Base-by-base conservation (phyloP, 257 asterid species). In the Agastache rugosa region DNA sequence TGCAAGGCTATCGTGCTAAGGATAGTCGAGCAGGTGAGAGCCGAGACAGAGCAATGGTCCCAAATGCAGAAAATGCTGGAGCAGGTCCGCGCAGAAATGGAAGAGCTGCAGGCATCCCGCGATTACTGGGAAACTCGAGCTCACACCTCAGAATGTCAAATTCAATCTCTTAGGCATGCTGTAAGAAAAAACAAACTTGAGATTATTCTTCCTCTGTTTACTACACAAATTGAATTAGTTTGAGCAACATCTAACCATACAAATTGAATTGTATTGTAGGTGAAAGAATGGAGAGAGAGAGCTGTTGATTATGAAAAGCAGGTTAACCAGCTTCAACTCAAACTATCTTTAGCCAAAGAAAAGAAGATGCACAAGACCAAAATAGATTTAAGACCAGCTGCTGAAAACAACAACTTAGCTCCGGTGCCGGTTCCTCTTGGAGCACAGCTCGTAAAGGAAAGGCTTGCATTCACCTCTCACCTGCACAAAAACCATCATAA, bases 41-140 rank as follows among this genome's bases (percentile, higher is more conserved):
- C 90, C 2, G 99, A 94, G 85, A 84, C 97, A 4, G 97, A 94
- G 74, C 97, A 94, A 68, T 94, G 96, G 96, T 85, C 97, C 50
- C 98, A 94, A 69, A 94, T 94, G 97, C 99, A 92, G 67, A 91
- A 59, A 66, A 94, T 94, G 99, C 73, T 94, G 48, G 82, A 75
- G 70, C 91, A 85, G 72, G 97, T 94, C 27, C 83, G 96, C 4
- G 84, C 79, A 11, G 98, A 94, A 72, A 87, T 92, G 96, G 96
- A 90, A 69, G 82, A 94, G 63, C 84, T 92, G 29, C 92, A 85
- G 56, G 74, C 75, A 8, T 94, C 97, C 25, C 91, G 97, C 0
- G 87, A 89, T 69, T 83, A 78, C 75, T 94, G 97, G 97, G 93
- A 92, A 85, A 83, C 80, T 42, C 91, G 84, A 80, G 91, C 93